phyloP scores from a whole-genome alignment of 176 grass and related monocot species.

The Cenchrus fungigraminus region DNA sequence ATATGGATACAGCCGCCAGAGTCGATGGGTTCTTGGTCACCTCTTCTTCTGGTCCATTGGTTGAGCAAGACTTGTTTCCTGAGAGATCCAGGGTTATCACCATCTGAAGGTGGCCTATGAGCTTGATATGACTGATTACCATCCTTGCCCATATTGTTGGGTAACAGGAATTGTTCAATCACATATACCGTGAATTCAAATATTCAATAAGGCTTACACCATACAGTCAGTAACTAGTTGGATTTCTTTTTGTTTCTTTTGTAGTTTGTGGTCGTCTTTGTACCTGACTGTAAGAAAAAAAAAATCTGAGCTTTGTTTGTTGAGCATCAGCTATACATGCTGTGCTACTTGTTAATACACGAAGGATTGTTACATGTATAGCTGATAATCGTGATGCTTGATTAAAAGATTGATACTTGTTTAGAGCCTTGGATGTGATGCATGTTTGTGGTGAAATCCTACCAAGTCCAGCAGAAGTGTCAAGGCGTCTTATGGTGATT shows the following conservation, averaged over 20 bases:
- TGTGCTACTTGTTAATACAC: background rate
- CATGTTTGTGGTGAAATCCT: too few species aligned
- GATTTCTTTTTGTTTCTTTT: background rate
- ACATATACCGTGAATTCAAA: background rate
- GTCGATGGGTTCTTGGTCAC: slow-evolving; percentile 54
- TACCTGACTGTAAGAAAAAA: background rate
- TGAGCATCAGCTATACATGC: background rate
- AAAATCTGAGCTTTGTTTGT: background rate
- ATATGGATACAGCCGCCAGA: slow-evolving; percentile 55
- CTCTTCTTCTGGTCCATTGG: slow-evolving; percentile 35
- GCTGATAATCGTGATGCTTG: too few species aligned
- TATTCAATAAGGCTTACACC: background rate
- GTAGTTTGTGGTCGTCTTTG: background rate
- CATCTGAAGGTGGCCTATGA: slow-evolving; percentile 48
- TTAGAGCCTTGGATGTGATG: too few species aligned
- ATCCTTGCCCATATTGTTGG: too few species aligned
- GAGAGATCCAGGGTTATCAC: slow-evolving; percentile 72
- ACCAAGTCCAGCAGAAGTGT: too few species aligned
- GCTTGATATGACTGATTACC: background rate
- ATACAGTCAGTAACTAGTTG: background rate
- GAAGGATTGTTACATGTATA: too few species aligned
- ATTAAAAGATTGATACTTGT: too few species aligned
- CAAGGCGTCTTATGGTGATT: too few species aligned
- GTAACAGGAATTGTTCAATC: background rate
- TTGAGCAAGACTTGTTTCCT: slow-evolving; percentile 48